These are phyloP conservation scores for Tetrapisispora taiwanensis DNA, from an alignment of 805 yeast species.

Conservation along the genomic window DNA sequence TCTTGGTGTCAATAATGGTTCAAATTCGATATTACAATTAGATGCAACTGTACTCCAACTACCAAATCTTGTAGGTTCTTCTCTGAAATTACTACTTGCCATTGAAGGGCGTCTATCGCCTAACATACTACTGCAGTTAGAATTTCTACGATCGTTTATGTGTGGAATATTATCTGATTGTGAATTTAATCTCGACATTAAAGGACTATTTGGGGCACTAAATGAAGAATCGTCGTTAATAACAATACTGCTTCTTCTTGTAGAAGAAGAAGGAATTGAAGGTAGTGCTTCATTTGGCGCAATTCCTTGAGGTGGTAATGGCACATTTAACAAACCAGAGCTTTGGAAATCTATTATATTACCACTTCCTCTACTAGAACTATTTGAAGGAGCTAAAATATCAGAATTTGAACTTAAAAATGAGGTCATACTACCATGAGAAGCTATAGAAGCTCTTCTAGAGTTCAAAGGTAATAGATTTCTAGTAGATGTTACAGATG, in stretches of 20 bases:
- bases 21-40: conserved; percentile 29
- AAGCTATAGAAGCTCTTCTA: conserved; percentile 32
- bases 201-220: conserved; percentile 15
- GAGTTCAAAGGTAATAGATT: conserved; percentile 19
- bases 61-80: conserved; percentile 6
- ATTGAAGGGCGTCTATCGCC: not conserved
- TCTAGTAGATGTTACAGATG: conserved; percentile 7
- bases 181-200: conserved; percentile 7
- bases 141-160: not conserved
- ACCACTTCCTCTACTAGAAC: not conserved
- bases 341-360: conserved; percentile 1
- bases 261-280: conserved; percentile 11
- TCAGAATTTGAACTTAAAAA: conserved; percentile 26
- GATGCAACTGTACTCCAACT: conserved; percentile 14
- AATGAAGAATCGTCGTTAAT: not conserved
- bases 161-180: conserved; percentile 1
- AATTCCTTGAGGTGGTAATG: conserved; percentile 47
- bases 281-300: conserved; percentile 47
- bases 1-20: conserved; percentile 58
- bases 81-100: not conserved
- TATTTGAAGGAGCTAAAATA: conserved; percentile 9
- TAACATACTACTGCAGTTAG: not conserved
- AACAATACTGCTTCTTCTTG: conserved; percentile 1
- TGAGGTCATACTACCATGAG: conserved; percentile 25
- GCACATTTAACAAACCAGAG: conserved; percentile 17